Conservation (phyloP, 441 rosid genomes). For the Metrosideros polymorpha region DNA sequence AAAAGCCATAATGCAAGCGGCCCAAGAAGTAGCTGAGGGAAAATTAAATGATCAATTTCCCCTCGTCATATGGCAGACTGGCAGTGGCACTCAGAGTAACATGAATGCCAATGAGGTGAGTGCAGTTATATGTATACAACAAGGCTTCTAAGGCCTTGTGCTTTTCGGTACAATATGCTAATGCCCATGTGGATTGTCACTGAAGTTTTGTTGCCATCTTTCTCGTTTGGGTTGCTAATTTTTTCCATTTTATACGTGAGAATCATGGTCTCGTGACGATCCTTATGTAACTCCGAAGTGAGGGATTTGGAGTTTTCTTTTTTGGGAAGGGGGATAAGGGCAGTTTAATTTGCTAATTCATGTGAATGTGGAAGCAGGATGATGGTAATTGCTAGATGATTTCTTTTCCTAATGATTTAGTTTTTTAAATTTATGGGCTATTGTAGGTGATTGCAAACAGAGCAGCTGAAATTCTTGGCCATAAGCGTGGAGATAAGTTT, state of each 20-base stretch:
- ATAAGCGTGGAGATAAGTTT: slow-evolving; percentile 68
- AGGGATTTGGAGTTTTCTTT: neutral
- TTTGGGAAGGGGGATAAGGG: neutral
- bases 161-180: neutral
- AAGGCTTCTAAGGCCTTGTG: neutral
- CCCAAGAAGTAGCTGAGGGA: slow-evolving; percentile 91
- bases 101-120: slow-evolving; percentile 97
- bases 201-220: neutral
- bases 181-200: neutral
- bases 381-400: neutral
- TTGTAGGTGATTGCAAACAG: slow-evolving; percentile 90
- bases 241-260: neutral
- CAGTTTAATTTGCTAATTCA: neutral
- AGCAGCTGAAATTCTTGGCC: slow-evolving; percentile 96
- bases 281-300: neutral
- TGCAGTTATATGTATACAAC: neutral
- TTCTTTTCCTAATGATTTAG: neutral
- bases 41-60: slow-evolving; percentile 86
- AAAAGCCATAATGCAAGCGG: slow-evolving; percentile 88
- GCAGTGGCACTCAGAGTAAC: slow-evolving; percentile 98
- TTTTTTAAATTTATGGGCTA: neutral
- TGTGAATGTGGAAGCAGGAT: neutral
- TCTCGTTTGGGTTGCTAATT: neutral
- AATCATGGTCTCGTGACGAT: neutral
- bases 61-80: slow-evolving; percentile 97